A percentile compares a stretch with the other conserved stretches of the same genome.
These are phyloP conservation scores for Lupinus albus DNA, from an alignment of 306 rosid species.

Conservation along the genomic window DNA sequence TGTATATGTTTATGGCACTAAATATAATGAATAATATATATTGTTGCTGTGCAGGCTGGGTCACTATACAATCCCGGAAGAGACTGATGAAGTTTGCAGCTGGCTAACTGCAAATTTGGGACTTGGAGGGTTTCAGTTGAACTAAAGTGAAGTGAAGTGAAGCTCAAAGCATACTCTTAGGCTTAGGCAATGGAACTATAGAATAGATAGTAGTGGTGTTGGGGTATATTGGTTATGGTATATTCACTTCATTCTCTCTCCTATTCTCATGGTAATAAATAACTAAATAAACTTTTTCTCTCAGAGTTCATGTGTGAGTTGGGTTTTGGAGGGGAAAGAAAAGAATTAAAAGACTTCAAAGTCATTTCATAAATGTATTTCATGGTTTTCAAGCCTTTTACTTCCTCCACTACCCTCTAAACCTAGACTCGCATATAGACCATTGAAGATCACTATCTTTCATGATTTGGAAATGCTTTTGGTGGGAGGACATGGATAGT, in stretches of 20 bases:
- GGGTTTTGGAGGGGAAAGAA: too few relatives aligned
- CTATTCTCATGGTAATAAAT: slow-evolving; percentile 42
- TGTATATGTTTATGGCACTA: slow-evolving; percentile 17
- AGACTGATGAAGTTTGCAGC: slow-evolving; percentile 78
- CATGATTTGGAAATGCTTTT: slow-evolving; percentile 42
- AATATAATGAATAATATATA: slow-evolving; percentile 33
- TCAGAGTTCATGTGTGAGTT: too few relatives aligned
- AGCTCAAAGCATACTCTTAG: slow-evolving; percentile 39
- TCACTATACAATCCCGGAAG: slow-evolving; percentile 92
- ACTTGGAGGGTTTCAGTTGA: slow-evolving; percentile 67
- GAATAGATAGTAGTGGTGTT: slow-evolving; percentile 50
- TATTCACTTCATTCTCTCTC: slow-evolving; percentile 46
- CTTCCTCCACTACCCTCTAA: too few relatives aligned
- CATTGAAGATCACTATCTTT: slow-evolving; percentile 23
- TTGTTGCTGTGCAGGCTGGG: slow-evolving; percentile 71
- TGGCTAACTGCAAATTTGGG: slow-evolving; percentile 79
- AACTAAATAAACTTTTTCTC: slow-evolving; percentile 35
- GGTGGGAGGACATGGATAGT: slow-evolving; percentile 42
- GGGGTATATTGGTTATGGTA: slow-evolving; percentile 46
- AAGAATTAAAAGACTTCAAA: too few relatives aligned
- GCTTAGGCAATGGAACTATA: slow-evolving; percentile 45
- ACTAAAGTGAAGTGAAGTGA: slow-evolving; percentile 44
- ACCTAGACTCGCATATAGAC: too few relatives aligned
- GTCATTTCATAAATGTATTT: too few relatives aligned
- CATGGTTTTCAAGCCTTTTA: too few relatives aligned